Evolutionary conservation across 257 asterid species (phyloP), one percentile per base, ranked within the genome.

Genomic region (Parsonsia alboflavescens): DNA sequence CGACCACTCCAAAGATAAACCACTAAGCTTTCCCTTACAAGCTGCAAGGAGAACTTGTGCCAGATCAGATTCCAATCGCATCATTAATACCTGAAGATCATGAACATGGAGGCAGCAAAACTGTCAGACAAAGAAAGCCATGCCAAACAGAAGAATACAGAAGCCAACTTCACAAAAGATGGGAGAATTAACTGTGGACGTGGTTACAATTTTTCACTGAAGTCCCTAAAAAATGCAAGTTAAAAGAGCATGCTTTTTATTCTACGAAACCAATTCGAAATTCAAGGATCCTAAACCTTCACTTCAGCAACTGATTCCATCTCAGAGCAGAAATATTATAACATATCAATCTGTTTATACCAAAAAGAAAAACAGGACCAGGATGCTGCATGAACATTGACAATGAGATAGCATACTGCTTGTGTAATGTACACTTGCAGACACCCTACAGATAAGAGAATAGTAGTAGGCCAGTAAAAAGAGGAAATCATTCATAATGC

Each of bases 11-110:
- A 93, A 81, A 19, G 97, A 78, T 68, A 90, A 78, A 10, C 82
- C 85, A 4, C 76, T 79, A 9, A 91, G 89, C 73, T 90, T 83
- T 69, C 97, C 97, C 78, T 72, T 86, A 81, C 96, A 87, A 44
- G 97, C 97, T 48, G 97, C 96, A 10, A 93, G 86, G 73, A 93
- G 79, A 24, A 93, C 89, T 85, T 88, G 89, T 0, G 84, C 89
- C 65, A 93, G 81, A 79, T 93, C 98, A 7, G 97, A 93, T 75
- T 93, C 94, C 70, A 93, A 76, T 5, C 98, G 96, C 56, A 88
- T 93, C 98, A 93, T 93, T 84, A 93, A 53, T 13, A 86, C 98
- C 98, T 93, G 88, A 50, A 81, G 52, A 78, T 73, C 54, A 64
- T 2, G 45, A 42, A 30, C 22, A 36, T 63, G 26, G 26, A 33